A percentile compares a stretch with the other conserved stretches of the same genome.
Conservation (phyloP, 345 rosid species). For the Salix dunnii region DNA sequence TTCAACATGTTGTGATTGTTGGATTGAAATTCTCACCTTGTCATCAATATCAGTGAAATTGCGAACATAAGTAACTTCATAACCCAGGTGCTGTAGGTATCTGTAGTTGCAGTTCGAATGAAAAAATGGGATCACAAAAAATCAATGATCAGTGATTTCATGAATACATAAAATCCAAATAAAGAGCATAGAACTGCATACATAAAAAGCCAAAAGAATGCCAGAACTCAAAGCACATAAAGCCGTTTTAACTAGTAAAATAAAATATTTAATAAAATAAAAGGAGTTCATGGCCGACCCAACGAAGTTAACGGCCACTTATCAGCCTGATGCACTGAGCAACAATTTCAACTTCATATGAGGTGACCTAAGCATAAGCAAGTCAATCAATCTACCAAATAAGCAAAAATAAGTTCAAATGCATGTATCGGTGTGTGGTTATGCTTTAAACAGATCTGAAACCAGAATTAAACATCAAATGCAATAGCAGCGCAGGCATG, state of each 20-base stretch:
- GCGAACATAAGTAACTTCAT: constrained; percentile 69
- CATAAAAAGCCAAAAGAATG: neutral
- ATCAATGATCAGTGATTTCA: neutral
- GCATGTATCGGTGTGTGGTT: neutral
- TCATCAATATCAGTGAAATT: constrained; percentile 95
- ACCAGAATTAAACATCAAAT: constrained; percentile 83
- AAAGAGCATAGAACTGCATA: neutral
- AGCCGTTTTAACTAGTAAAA: neutral
- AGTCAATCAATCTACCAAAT: neutral
- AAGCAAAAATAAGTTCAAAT: neutral
- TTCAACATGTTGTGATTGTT: neutral
- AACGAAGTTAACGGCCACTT: neutral
- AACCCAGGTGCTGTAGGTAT: constrained; percentile 60
- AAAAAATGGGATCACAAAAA: neutral
- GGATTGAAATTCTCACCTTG: constrained; percentile 45
- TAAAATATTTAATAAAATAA: neutral
- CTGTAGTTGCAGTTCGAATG: constrained; percentile 40
- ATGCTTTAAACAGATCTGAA: neutral
- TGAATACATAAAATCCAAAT: neutral
- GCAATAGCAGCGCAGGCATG: constrained; percentile 85
- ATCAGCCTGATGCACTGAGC: neutral
- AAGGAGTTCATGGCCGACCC: neutral
- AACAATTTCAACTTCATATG: neutral
- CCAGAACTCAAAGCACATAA: neutral
- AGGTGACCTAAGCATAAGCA: neutral